A percentile compares a stretch with the other conserved stretches of the same genome.
Conservation (phyloP, 805 yeast genomes). For the Saturnispora sekii region DNA sequence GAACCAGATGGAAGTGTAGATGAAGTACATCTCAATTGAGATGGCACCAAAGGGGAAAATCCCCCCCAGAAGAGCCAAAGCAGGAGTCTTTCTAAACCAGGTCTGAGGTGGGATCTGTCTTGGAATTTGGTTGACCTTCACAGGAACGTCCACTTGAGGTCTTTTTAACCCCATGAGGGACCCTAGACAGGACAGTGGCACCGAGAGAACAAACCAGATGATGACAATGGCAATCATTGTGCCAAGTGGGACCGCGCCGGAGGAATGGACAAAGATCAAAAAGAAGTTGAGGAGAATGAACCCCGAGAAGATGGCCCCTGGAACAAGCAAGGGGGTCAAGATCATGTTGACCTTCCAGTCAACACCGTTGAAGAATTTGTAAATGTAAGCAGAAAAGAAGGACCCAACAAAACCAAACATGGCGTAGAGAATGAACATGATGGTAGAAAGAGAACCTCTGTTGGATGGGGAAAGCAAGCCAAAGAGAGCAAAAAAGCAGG, state of each 20-base stretch:
- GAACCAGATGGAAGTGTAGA: constrained; percentile 87
- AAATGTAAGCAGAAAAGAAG: constrained; percentile 73
- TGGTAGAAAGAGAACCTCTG: constrained; percentile 87
- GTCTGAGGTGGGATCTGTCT: constrained; percentile 93
- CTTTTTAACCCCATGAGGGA: constrained; percentile 69
- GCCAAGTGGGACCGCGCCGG: constrained; percentile 92
- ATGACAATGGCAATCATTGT: constrained; percentile 73
- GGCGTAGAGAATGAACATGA: constrained; percentile 77
- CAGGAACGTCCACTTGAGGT: constrained; percentile 40
- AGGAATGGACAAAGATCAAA: constrained; percentile 64
- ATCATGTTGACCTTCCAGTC: constrained; percentile 81
- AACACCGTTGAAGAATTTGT: constrained; percentile 86
- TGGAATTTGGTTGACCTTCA: constrained; percentile 89
- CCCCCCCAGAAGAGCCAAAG: constrained; percentile 70
- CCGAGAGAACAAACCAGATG: constrained; percentile 78
- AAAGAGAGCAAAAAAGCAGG: constrained; percentile 73
- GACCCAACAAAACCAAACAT: constrained; percentile 77
- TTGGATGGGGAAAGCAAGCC: constrained; percentile 91
- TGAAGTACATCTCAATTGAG: constrained; percentile 90
- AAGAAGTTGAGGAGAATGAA: constrained; percentile 74
- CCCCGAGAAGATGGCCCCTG: constrained; percentile 58
- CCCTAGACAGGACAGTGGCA: constrained; percentile 80
- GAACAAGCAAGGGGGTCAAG: constrained; percentile 76
- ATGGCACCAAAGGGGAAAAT: constrained; percentile 92
- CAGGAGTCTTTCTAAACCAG: constrained; percentile 60